These are phyloP conservation scores for Fistulifera solaris DNA, from an alignment of 108 stramenopile genomes.

Conservation along the genomic window DNA sequence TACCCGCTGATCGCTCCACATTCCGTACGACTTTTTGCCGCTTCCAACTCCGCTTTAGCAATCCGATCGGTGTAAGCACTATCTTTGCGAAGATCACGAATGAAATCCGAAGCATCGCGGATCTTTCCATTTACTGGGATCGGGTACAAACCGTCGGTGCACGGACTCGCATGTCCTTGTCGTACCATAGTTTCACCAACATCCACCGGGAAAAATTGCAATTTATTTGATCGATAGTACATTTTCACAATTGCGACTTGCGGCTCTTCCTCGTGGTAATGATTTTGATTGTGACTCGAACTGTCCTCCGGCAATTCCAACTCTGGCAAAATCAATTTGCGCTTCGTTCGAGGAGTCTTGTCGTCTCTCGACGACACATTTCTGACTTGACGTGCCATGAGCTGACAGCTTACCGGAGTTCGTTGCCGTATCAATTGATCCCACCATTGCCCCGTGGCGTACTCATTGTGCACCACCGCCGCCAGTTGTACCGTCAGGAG, in stretches of 20 bases:
- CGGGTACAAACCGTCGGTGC: conserved; percentile 2
- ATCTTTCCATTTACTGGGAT: background rate
- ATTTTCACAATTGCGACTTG: conserved; percentile 15
- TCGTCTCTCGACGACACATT: background rate
- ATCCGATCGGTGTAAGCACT: conserved; percentile 51
- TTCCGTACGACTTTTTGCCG: conserved; percentile 42
- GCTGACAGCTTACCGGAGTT: conserved; percentile 38
- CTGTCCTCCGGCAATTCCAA: conserved; percentile 1
- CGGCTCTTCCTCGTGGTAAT: conserved; percentile 3
- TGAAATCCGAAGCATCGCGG: conserved; percentile 40
- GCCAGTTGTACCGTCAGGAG: background rate
- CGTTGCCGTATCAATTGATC: conserved; percentile 32
- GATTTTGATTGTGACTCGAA: background rate
- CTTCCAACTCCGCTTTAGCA: conserved; percentile 41
- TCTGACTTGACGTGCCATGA: conserved; percentile 34
- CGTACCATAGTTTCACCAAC: conserved; percentile 20
- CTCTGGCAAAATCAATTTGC: background rate
- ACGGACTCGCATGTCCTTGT: conserved; percentile 22
- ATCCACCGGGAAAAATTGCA: conserved; percentile 27
- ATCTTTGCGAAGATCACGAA: conserved; percentile 46
- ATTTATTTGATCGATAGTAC: conserved; percentile 29
- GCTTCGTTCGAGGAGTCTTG: background rate
- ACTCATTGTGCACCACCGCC: conserved; percentile 1
- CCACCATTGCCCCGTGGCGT: conserved; percentile 26
- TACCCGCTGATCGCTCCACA: conserved; percentile 48